Evolutionary conservation across 768 basidiomycete genomes (phyloP).

Genomic region (Termitomyces sp.): DNA sequence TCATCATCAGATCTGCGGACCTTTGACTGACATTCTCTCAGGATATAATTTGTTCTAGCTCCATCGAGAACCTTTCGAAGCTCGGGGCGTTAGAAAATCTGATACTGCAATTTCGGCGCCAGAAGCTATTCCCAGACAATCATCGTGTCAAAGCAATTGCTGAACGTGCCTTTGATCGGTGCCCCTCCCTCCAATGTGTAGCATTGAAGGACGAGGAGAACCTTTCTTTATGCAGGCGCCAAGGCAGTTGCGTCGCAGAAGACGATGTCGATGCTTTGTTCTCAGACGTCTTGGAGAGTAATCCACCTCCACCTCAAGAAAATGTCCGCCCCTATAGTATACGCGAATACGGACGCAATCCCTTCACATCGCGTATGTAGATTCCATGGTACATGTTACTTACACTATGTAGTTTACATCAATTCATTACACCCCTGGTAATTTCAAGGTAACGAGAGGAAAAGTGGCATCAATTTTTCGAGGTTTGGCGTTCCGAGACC

Average conservation of each 20-base stretch:
- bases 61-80: slow-evolving; percentile 10
- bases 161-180: slow-evolving; percentile 11
- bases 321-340: neutral
- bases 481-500: slow-evolving; percentile 40
- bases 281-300: slow-evolving; percentile 1
- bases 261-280: neutral
- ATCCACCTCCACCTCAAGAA: neutral
- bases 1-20: neutral
- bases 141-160: slow-evolving; percentile 8
- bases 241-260: slow-evolving; percentile 1
- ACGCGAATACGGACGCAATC: neutral
- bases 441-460: slow-evolving; percentile 33
- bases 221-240: slow-evolving; percentile 9
- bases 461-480: slow-evolving; percentile 28
- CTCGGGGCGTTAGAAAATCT: slow-evolving; percentile 10
- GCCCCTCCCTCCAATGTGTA: slow-evolving; percentile 14
- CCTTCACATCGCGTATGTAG: neutral
- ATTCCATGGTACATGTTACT: neutral
- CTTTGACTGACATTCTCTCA: neutral
- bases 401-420: neutral
- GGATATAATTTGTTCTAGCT: slow-evolving; percentile 4
- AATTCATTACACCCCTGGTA: neutral
- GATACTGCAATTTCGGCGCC: slow-evolving; percentile 1
- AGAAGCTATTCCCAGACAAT: neutral
- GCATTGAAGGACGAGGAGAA: neutral